These are phyloP conservation scores for Penicillium fuscoglaucum DNA, from an alignment of 2,329 filamentous ascomycete species.

Conservation along the genomic window DNA sequence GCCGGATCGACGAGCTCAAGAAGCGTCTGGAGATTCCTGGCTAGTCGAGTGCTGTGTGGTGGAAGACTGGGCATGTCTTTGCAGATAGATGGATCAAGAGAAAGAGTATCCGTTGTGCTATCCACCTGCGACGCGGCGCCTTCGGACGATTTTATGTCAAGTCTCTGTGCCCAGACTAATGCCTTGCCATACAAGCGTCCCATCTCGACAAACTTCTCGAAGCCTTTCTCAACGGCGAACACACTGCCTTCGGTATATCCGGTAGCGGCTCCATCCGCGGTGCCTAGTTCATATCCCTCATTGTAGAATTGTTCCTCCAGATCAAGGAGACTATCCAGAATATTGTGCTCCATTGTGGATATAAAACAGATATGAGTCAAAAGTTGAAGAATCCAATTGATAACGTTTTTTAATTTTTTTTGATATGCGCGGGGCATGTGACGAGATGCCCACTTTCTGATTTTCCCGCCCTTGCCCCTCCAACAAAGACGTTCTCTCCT, in stretches of 20 bases:
- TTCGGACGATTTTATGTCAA: constrained; percentile 40
- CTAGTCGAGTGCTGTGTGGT: constrained; percentile 63
- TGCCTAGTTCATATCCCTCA: constrained; percentile 75
- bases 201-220: constrained; percentile 84
- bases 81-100: constrained; percentile 33
- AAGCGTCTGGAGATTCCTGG: constrained; percentile 73
- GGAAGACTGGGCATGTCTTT: constrained; percentile 49
- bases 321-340: constrained; percentile 58
- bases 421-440: constrained; percentile 26
- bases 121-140: constrained; percentile 3
- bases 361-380: background rate
- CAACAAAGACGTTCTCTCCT: constrained; percentile 8
- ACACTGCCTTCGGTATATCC: constrained; percentile 85
- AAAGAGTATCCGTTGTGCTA: constrained; percentile 14
- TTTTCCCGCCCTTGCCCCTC: constrained; percentile 71
- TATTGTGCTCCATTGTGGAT: constrained; percentile 45
- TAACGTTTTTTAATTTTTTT: constrained; percentile 12
- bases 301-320: constrained; percentile 73
- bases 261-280: constrained; percentile 71
- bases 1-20: constrained; percentile 76
- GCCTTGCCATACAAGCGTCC: constrained; percentile 76
- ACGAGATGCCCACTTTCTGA: constrained; percentile 30
- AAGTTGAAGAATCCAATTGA: background rate
- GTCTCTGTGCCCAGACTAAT: constrained; percentile 77
- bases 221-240: constrained; percentile 88